phyloP scores from a whole-genome alignment of 306 rosid species.

The Carpinus viminea region DNA sequence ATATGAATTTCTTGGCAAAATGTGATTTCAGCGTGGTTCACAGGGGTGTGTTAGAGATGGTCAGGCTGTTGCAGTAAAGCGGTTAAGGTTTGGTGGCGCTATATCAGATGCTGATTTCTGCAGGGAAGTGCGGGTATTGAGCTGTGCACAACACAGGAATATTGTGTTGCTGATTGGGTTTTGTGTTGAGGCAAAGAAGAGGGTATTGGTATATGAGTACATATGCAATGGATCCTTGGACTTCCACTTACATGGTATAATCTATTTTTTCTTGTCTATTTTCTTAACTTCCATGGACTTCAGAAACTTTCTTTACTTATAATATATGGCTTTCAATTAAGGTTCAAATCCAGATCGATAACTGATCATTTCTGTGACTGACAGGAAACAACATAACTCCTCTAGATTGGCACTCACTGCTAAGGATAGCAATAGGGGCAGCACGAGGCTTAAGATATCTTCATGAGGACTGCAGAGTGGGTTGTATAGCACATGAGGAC shows the following conservation, averaged over 20 bases:
- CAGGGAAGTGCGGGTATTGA: slow-evolving; percentile 83
- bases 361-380: slow-evolving; percentile 22
- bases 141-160: slow-evolving; percentile 98
- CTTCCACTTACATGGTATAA: slow-evolving; percentile 76
- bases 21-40: slow-evolving; percentile 90
- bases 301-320: neutral
- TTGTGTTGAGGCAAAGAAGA: slow-evolving; percentile 63
- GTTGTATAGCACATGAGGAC: slow-evolving; percentile 89
- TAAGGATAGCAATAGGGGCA: slow-evolving; percentile 77
- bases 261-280: neutral
- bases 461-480: slow-evolving; percentile 99
- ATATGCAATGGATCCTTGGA: slow-evolving; percentile 88
- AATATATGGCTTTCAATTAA: neutral
- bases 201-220: slow-evolving; percentile 87
- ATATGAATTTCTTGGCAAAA: slow-evolving; percentile 69
- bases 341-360: slow-evolving; percentile 1
- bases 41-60: slow-evolving; percentile 75
- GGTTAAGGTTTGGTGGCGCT: slow-evolving; percentile 73
- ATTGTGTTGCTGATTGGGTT: slow-evolving; percentile 87
- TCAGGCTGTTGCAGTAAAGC: slow-evolving; percentile 94
- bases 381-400: slow-evolving; percentile 55
- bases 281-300: neutral
- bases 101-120: slow-evolving; percentile 88
- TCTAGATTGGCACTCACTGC: slow-evolving; percentile 72
- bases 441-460: slow-evolving; percentile 92